Evolutionary conservation across 202 grass and related monocot species (phyloP).

Genomic region (Schoenoplectus tabernaemontani): DNA sequence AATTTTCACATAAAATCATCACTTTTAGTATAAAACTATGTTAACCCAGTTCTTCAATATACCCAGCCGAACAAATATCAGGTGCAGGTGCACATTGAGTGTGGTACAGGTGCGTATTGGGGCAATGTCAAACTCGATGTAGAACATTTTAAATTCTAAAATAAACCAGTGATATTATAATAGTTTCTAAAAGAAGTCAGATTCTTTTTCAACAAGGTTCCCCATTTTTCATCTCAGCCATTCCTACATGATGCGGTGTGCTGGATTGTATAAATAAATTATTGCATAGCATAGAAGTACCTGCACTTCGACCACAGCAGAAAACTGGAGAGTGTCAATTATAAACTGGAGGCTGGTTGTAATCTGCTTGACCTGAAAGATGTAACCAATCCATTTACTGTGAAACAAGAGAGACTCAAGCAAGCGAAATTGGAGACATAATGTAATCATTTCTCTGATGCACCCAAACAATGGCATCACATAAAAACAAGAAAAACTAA

Average conservation of each 20-base stretch:
- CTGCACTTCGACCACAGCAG: slow-evolving; percentile 56
- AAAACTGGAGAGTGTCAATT: slow-evolving; percentile 47
- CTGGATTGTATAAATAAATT: slow-evolving; percentile 6
- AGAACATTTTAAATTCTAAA: neutral
- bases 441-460: neutral
- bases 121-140: no score
- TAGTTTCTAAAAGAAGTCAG: neutral
- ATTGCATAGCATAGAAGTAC: slow-evolving; percentile 25
- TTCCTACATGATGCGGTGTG: neutral
- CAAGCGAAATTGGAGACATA: neutral
- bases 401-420: neutral
- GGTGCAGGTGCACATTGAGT: no score
- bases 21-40: neutral
- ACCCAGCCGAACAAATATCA: no score
- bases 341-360: slow-evolving; percentile 53
- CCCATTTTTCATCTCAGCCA: neutral
- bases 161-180: neutral
- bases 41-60: no score
- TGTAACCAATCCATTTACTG: slow-evolving; percentile 5
- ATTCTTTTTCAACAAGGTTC: neutral
- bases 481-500: neutral
- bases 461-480: neutral
- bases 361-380: slow-evolving; percentile 38
- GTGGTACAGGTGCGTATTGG: no score
- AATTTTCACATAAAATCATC: neutral